Evolutionary conservation across 2,329 filamentous ascomycete genomes (phyloP), one percentile per base, ranked within the genome.

Genomic region (Ceratocystis albifundus): DNA sequence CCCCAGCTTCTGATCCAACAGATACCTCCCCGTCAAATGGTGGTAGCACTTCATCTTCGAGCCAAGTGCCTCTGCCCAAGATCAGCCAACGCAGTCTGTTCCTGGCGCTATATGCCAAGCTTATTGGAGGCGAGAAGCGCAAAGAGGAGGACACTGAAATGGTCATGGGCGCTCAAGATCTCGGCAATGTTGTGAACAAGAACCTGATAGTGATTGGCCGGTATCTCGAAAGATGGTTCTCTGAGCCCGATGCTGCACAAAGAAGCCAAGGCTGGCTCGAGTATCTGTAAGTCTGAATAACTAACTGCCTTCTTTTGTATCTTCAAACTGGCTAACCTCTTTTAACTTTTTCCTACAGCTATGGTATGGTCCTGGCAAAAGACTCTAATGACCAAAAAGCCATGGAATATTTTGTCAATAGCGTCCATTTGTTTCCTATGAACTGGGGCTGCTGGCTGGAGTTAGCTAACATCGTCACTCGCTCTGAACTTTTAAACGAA

Each of bases 361-460:
- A 97, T 72, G 94, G 92, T 8, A 88, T 97, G 76, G 86, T 96
- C 15, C 80, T 97, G 20, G 84, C 90, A 45, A 96, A 92, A 75
- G 88, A 92, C 69, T 96, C 96, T 76, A 96, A 94, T 71, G 91
- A 96, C 70, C 82, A 86, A 57, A 82, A 88, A 68, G 94, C 94
- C 1, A 86, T 93, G 75, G 84, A 88, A 69, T 96, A 89, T 82
- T 81, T 99, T n/a, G 80, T 96, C 64, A 83, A 85, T 69, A 96
- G 92, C 72, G 89, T 96, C 8, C 89, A 95, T 74, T 78, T 90
- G 50, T 96, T 91, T 72, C 89, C 91, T 0, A 96, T 92, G 83
- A 96, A 97, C 73, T 99, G 94, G 94, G 90, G 91, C 6, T 92
- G 91, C 69, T 99, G 94, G 94, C 82, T 94, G 67, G 94, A 99